Base-by-base conservation (phyloP, 2,329 filamentous ascomycete species). In the Ceratocystis cubensis region DNA sequence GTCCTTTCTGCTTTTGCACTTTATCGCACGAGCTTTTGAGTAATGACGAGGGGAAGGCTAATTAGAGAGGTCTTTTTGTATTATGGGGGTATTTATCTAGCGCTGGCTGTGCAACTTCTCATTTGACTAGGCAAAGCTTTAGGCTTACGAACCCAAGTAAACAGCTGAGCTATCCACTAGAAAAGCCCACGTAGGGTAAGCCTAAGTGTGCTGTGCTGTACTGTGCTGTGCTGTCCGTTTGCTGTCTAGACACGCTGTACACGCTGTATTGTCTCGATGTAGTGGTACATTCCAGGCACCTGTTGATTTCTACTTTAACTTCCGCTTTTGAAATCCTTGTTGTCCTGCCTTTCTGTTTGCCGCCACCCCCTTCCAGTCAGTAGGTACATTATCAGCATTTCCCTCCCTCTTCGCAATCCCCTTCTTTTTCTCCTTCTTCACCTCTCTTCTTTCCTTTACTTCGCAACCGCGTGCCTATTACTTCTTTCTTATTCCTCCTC, bases 281-380 rank as follows among this genome's bases (percentile, higher is more conserved):
- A 59, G 15, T n/a, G n/a, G 56, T 59, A 59, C 56, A 59, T 59
- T 59, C 56, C 56, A 33, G 56, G 28, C 22, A 59, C 13, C 56
- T 69, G 48, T 65, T 63, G 66, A 64, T 66, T 57, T 57, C 45
- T 56, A 68, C 59, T 64, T 5, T 2, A 7, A 37, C 53, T 67
- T 53, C 67, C 66, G 68, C 67, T 46, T 65, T 69, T 66, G 65
- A 66, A 41, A 25, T 45, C 48, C 68, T 53, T 64, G 66, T 63
- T 41, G 59, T 66, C 63, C 63, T 59, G 46, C 59, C 65, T 66
- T 64, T 37, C 59, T 66, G 61, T 59, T 57, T 61, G 56, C 64
- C 46, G 61, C 46, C 37, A 41, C 37, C 37, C 37, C 37, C 13
- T 15, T 13, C 13, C 37, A 41, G 37, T 37, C 37, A 41, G 10